Conservation (phyloP, 2,329 filamentous ascomycete genomes). For the Phyllachora maydis region DNA sequence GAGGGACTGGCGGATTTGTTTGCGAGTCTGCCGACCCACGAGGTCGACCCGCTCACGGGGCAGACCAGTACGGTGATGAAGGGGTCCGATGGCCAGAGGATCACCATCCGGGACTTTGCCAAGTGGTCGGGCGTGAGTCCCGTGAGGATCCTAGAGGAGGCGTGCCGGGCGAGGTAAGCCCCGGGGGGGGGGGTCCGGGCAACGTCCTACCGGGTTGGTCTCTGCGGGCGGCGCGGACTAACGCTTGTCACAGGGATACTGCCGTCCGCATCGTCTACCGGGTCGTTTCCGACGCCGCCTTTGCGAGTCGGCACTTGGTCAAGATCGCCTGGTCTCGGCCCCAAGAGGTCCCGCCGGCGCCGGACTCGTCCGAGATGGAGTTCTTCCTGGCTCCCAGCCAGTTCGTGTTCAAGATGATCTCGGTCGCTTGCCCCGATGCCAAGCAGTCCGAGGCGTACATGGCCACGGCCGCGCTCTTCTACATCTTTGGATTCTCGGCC, state of each 20-base stretch:
- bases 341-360: conserved; percentile 25
- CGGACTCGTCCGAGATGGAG: conserved; percentile 21
- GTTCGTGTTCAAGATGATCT: conserved; percentile 53
- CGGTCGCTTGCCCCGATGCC: conserved; percentile 50
- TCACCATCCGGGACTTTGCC: conserved; percentile 64
- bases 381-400: conserved; percentile 22
- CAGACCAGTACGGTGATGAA: conserved; percentile 34
- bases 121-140: conserved; percentile 62
- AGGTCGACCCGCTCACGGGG: conserved; percentile 36
- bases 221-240: too few relatives aligned
- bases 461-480: conserved; percentile 63
- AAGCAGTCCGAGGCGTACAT: conserved; percentile 78
- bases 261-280: conserved; percentile 45
- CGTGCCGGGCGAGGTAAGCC: conserved; percentile 56
- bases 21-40: conserved; percentile 35
- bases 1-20: conserved; percentile 32
- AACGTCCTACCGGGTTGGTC: too few relatives aligned
- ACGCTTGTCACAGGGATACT: conserved; percentile 37
- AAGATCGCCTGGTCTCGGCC: conserved; percentile 62
- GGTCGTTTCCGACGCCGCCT: conserved; percentile 50
- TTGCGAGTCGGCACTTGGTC: conserved; percentile 56
- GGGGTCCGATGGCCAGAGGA: conserved; percentile 26
- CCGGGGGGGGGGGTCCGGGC: too few relatives aligned
- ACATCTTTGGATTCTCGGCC: conserved; percentile 53
- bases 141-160: conserved; percentile 59